Conservation (phyloP, 345 rosid genomes). For the Anastatica hierochuntica region DNA sequence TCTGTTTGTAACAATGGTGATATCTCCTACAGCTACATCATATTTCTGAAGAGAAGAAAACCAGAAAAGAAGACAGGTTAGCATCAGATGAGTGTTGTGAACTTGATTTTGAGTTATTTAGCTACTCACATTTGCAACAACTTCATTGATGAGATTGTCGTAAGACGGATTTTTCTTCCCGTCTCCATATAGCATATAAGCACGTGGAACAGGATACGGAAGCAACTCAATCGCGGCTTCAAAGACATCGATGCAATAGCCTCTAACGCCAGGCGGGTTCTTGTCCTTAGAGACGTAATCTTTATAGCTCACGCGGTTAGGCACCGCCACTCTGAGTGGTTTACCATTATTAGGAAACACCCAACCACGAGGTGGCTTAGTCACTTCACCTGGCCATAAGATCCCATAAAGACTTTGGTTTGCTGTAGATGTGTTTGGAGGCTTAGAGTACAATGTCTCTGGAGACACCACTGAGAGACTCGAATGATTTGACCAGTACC, state of each 20-base stretch:
- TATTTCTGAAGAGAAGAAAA: slow-evolving; percentile 36
- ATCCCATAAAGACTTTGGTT: slow-evolving; percentile 48
- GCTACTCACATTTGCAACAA: slow-evolving; percentile 61
- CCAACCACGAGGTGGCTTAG: slow-evolving; percentile 70
- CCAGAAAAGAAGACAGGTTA: neutral
- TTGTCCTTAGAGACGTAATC: slow-evolving; percentile 49
- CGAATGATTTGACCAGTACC: slow-evolving; percentile 87
- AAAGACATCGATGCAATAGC: slow-evolving; percentile 85
- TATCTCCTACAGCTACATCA: slow-evolving; percentile 89
- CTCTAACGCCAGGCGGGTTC: slow-evolving; percentile 69
- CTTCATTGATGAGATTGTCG: slow-evolving; percentile 44
- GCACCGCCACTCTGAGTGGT: slow-evolving; percentile 66
- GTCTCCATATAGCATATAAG: slow-evolving; percentile 50
- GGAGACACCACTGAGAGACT: slow-evolving; percentile 66
- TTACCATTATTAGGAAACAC: slow-evolving; percentile 85
- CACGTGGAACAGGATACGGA: slow-evolving; percentile 78
- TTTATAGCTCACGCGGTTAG: slow-evolving; percentile 57
- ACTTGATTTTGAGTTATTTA: neutral
- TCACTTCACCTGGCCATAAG: slow-evolving; percentile 85
- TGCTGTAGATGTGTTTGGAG: slow-evolving; percentile 41
- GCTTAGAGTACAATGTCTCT: slow-evolving; percentile 47
- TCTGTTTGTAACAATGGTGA: slow-evolving; percentile 68
- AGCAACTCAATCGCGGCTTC: slow-evolving; percentile 86
- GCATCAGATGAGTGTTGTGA: slow-evolving; percentile 10
- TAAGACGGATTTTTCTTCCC: slow-evolving; percentile 59